Percentiles rank a stretch among this genome's conserved stretches.
Conservation (phyloP, 2,329 filamentous ascomycete species). For the Trichoderma atroviride region DNA sequence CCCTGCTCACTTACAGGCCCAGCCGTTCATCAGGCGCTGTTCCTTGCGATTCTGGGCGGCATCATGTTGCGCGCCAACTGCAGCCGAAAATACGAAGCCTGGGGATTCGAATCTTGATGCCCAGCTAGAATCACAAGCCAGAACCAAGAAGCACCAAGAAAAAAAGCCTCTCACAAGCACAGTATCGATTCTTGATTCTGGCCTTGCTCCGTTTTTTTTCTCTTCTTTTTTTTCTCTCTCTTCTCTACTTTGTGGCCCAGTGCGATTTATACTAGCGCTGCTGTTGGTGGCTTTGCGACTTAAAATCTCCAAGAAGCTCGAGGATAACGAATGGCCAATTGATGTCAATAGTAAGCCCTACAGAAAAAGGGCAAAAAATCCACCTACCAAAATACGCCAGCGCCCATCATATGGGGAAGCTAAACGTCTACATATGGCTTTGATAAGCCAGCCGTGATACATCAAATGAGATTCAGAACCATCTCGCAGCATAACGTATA, state of each 20-base stretch:
- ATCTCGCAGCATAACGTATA: not conserved
- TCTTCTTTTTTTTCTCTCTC: not conserved
- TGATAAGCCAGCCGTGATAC: not conserved
- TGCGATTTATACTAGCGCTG: conserved; percentile 2
- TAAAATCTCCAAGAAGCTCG: not conserved
- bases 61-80: not conserved
- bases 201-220: not conserved
- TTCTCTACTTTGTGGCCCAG: not conserved
- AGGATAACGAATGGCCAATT: conserved; percentile 8
- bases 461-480: not conserved
- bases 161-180: conserved; percentile 6
- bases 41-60: not conserved
- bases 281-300: conserved; percentile 15
- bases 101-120: not conserved
- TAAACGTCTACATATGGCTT: not conserved
- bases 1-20: not conserved
- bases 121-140: not conserved
- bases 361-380: not conserved
- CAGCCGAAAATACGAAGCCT: not conserved
- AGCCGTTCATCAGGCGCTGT: conserved; percentile 7
- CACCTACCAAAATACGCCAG: not conserved
- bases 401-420: not conserved
- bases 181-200: conserved; percentile 3
- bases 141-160: not conserved
- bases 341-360: conserved; percentile 5